A percentile compares a stretch with the other conserved stretches of the same genome.
Evolutionary conservation across 352 stramenopile species (phyloP).

Genomic region (Aphanomyces astaci): DNA sequence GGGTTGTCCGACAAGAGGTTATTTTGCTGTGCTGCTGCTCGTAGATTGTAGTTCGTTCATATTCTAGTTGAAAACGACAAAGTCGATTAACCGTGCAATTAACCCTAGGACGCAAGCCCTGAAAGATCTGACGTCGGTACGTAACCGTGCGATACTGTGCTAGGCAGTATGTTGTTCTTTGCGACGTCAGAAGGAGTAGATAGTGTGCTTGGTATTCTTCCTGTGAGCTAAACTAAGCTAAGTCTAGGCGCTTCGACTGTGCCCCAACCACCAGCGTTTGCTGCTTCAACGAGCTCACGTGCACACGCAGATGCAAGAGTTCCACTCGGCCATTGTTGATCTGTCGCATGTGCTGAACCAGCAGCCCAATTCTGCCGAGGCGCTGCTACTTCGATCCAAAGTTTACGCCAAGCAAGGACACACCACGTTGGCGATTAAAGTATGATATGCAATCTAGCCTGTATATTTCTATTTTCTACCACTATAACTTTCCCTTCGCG

Average conservation of each 20-base stretch:
- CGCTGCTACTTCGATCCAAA: conserved; percentile 54
- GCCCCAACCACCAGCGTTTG: conserved; percentile 46
- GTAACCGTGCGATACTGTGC: not conserved
- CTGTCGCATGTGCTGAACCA: conserved; percentile 49
- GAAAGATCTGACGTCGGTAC: conserved; percentile 41
- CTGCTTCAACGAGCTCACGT: conserved; percentile 51
- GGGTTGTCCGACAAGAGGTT: too few species aligned
- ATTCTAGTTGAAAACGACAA: too few species aligned
- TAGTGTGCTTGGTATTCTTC: too few species aligned
- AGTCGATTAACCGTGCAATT: too few species aligned
- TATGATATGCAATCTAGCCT: not conserved
- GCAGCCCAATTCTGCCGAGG: conserved; percentile 56
- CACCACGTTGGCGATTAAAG: conserved; percentile 37
- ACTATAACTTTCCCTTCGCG: too few species aligned
- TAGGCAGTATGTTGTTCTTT: too few species aligned
- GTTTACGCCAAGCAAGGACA: conserved; percentile 46
- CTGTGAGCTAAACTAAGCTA: too few species aligned
- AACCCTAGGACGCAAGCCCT: conserved; percentile 42
- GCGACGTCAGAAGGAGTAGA: too few species aligned
- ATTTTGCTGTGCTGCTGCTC: too few species aligned
- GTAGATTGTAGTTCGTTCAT: too few species aligned
- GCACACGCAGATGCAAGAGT: conserved; percentile 44
- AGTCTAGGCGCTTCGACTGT: conserved; percentile 40
- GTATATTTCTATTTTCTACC: too few species aligned
- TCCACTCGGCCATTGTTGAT: conserved; percentile 46